Conservation (phyloP, 805 yeast species). For the Pichia occidentalis region DNA sequence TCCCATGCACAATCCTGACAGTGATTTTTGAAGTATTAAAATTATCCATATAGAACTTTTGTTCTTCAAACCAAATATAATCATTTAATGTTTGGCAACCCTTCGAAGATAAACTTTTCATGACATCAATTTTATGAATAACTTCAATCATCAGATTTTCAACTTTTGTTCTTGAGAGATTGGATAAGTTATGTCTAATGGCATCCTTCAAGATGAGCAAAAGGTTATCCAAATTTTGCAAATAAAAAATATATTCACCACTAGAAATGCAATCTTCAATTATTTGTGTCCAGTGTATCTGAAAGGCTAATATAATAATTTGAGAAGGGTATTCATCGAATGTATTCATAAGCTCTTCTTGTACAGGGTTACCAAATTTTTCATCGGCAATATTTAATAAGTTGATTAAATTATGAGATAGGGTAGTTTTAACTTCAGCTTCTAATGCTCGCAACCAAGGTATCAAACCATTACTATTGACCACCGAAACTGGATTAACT, state of each 20-base stretch:
- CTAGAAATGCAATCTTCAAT: conserved; percentile 27
- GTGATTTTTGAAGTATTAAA: conserved; percentile 5
- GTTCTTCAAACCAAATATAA: conserved; percentile 47
- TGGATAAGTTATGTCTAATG: conserved; percentile 25
- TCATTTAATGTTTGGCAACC: conserved; percentile 1
- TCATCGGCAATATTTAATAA: conserved; percentile 12
- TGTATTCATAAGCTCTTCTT: conserved; percentile 27
- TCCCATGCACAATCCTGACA: conserved; percentile 47
- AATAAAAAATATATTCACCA: background rate
- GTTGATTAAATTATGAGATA: conserved; percentile 36
- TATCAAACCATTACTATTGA: conserved; percentile 37
- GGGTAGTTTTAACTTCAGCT: conserved; percentile 39
- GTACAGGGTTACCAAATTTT: background rate
- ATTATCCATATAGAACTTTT: conserved; percentile 38
- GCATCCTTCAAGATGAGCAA: conserved; percentile 25
- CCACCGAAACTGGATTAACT: conserved; percentile 36
- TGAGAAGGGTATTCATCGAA: conserved; percentile 48
- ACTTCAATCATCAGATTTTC: conserved; percentile 64
- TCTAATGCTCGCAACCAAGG: conserved; percentile 65
- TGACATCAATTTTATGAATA: conserved; percentile 49
- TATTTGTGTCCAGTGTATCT: conserved; percentile 46
- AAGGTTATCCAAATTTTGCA: background rate
- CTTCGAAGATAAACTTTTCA: conserved; percentile 5
- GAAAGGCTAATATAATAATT: conserved; percentile 45
- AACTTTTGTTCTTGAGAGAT: conserved; percentile 35